These are phyloP conservation scores for Cladosporium sp. DNA, from an alignment of 2,329 filamentous ascomycete genomes.

Conservation along the genomic window DNA sequence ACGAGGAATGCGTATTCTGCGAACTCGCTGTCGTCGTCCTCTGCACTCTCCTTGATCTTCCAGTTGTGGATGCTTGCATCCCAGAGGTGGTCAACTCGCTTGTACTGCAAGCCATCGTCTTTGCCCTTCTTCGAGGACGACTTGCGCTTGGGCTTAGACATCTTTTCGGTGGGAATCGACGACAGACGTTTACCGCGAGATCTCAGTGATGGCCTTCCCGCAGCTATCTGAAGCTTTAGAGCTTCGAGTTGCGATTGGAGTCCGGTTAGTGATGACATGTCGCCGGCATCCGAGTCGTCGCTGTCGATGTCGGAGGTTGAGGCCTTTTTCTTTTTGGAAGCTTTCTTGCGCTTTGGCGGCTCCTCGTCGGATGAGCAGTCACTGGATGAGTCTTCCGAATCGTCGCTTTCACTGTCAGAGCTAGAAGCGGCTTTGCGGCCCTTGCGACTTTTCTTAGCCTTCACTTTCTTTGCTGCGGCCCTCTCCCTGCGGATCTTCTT, in stretches of 20 bases:
- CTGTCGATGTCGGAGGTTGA: neutral
- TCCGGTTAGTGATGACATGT: neutral
- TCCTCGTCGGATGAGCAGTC: conserved; percentile 7
- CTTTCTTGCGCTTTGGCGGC: neutral
- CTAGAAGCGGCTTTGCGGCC: conserved; percentile 2
- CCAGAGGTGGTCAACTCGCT: conserved; percentile 63
- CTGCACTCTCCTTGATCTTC: conserved; percentile 63
- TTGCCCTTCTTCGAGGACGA: conserved; percentile 5
- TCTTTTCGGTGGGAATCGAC: neutral
- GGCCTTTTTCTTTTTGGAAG: conserved; percentile 6
- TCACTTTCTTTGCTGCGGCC: conserved; percentile 15
- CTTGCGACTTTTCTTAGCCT: conserved; percentile 9
- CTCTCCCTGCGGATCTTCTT: conserved; percentile 13
- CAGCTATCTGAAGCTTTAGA: conserved; percentile 1
- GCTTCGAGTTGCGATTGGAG: conserved; percentile 8
- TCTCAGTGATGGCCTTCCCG: neutral
- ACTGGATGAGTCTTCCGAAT: neutral
- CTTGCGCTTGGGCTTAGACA: neutral
- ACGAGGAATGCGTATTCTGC: conserved; percentile 81
- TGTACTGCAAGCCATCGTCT: conserved; percentile 44
- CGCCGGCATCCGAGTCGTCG: neutral
- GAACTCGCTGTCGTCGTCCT: conserved; percentile 64
- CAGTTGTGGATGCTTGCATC: conserved; percentile 58
- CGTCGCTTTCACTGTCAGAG: neutral
- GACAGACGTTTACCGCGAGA: neutral